Evolutionary conservation across 1,284 basidiomycete species (phyloP), one percentile per base, ranked within the genome.

Genomic region (Moesziomyces sp.): DNA sequence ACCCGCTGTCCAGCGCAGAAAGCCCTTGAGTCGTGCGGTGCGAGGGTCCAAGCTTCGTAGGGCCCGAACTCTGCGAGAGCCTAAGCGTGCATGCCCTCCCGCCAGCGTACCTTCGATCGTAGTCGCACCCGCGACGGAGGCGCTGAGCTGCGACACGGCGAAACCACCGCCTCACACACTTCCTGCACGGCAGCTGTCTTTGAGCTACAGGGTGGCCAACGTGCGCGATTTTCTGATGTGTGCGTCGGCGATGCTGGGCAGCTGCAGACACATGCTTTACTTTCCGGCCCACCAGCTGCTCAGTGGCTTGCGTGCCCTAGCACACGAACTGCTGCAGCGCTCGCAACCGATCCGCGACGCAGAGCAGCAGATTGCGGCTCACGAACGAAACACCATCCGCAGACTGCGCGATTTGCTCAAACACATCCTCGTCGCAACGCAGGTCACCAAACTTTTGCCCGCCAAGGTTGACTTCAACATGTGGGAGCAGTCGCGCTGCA

Each of bases 201-300:
- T 40, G 38, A 7, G 16, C 16, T 18, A 16, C 14, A 5, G 38
- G 5, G 38, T 4, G 6, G 8, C 16, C 18, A 18, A 40, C 16
- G 38, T 40, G 3, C 16, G 18, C 13, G 38, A 40, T 18, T 34
- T 26, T 8, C 19, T 21, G 19, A 21, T 13, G 16, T 26, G 13
- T 23, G 51, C 51, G 24, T 44, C 16, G 42, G 8, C 9, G 1
- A 45, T 34, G 40, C 11, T 52, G 42, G 19, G 51, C 10, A 28
- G n/a, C 28, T 28, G 26, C 16, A 28, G 44, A 11, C 5, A 18
- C 13, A 18, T 43, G 18, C 16, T 30, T 10, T 18, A 30, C 10
- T 45, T 45, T 23, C 51, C 51, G 11, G n/a, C 40, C 18, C 43
- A 18, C 21, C 21, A 45, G 19, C 40, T 52, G 16, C 51, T 52